These are phyloP conservation scores for Astragalus glycyphyllos DNA, from an alignment of 306 rosid genomes.

Conservation along the genomic window DNA sequence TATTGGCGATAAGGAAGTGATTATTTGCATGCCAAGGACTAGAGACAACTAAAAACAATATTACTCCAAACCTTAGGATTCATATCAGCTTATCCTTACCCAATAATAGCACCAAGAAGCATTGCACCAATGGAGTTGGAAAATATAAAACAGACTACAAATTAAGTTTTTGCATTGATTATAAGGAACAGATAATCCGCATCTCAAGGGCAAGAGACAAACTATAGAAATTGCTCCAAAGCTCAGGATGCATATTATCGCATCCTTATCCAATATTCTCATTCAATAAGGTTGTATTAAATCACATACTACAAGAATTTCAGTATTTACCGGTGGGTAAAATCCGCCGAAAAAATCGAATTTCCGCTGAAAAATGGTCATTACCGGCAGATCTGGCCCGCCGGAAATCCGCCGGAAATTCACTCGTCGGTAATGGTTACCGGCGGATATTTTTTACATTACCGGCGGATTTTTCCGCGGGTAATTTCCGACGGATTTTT, in stretches of 20 bases:
- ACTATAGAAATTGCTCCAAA: conserved; percentile 43
- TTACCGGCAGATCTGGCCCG: too few relatives aligned
- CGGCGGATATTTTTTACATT: too few relatives aligned
- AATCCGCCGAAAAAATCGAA: too few relatives aligned
- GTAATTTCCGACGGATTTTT: too few relatives aligned
- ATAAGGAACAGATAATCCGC: conserved; percentile 38
- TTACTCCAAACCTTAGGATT: conserved; percentile 56
- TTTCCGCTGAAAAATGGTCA: too few relatives aligned
- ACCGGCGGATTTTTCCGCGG: too few relatives aligned
- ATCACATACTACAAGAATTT: too few relatives aligned
- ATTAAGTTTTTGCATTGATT: background rate
- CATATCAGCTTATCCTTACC: conserved; percentile 30
- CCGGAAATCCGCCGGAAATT: too few relatives aligned
- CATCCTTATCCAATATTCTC: conserved; percentile 4
- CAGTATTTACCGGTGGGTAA: too few relatives aligned
- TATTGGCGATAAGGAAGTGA: conserved; percentile 10
- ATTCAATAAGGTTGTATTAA: background rate
- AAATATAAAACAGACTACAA: too few relatives aligned
- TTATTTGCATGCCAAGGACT: conserved; percentile 38
- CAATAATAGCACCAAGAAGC: conserved; percentile 2
- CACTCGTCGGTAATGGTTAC: too few relatives aligned
- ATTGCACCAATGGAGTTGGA: too few relatives aligned
- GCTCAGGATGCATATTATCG: conserved; percentile 44
- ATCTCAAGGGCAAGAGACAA: conserved; percentile 23
- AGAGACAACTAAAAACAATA: background rate